These are phyloP conservation scores for Brassica balearica DNA, from an alignment of 441 rosid genomes.

Conservation along the genomic window DNA sequence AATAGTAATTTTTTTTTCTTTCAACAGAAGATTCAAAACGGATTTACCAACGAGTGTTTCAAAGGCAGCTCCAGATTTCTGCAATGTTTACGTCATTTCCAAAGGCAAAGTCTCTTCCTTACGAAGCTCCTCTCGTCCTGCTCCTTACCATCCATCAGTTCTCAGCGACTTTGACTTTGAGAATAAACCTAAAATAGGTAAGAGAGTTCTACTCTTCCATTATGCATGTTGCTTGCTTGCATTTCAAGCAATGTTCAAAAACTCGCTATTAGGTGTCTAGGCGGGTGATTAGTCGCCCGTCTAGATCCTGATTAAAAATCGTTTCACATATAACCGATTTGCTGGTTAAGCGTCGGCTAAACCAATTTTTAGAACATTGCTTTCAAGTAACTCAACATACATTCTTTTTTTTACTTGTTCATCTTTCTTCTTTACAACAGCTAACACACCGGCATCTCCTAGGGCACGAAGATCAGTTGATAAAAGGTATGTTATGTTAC, in stretches of 20 bases:
- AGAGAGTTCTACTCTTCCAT: slow-evolving; percentile 22
- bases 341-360: no score
- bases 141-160: slow-evolving; percentile 69
- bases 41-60: slow-evolving; percentile 68
- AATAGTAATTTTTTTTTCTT: neutral
- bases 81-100: slow-evolving; percentile 76
- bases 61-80: slow-evolving; percentile 88
- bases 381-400: slow-evolving; percentile 15
- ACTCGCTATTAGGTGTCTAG: no score
- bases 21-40: slow-evolving; percentile 70
- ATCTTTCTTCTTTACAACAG: slow-evolving; percentile 24
- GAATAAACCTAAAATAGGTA: slow-evolving; percentile 50
- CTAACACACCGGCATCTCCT: slow-evolving; percentile 24
- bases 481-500: slow-evolving; percentile 16
- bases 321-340: no score
- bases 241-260: neutral
- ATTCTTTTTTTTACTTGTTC: neutral
- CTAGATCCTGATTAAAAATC: no score
- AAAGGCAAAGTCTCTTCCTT: slow-evolving; percentile 77
- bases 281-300: no score
- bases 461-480: slow-evolving; percentile 60
- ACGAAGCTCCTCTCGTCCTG: slow-evolving; percentile 69
- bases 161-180: slow-evolving; percentile 53
- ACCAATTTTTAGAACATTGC: no score
- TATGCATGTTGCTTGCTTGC: slow-evolving; percentile 27